Percentiles rank a stretch among this genome's conserved stretches.
Evolutionary conservation across 805 yeast species (phyloP).

Genomic region (Candida xyloterini): DNA sequence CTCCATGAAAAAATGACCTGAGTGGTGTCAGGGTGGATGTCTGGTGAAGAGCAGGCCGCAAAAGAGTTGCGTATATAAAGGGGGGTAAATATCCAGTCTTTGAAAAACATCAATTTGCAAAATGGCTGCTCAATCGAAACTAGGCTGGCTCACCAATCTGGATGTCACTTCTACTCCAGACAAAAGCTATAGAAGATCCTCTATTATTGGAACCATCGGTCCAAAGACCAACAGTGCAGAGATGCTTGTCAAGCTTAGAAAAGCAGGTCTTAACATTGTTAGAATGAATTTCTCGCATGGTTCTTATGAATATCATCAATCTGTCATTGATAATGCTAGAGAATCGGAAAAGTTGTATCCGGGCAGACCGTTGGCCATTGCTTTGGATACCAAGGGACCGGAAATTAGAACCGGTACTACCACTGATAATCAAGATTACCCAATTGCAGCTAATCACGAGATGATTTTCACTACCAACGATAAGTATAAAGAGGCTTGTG

Average conservation of each 20-base stretch:
- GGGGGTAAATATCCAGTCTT: conserved; percentile 1
- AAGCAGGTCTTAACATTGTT: conserved; percentile 96
- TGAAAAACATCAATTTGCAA: conserved; percentile 2
- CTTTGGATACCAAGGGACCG: conserved; percentile 98
- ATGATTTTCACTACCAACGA: conserved; percentile 93
- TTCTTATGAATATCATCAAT: conserved; percentile 94
- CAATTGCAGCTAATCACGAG: conserved; percentile 81
- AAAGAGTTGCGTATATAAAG: conserved; percentile 6
- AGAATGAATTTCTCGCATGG: conserved; percentile 99
- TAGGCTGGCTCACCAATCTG: conserved; percentile 82
- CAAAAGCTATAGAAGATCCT: conserved; percentile 82
- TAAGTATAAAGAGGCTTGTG: conserved; percentile 64
- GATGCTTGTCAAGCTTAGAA: conserved; percentile 79
- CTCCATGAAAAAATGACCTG: conserved; percentile 10
- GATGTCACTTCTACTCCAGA: conserved; percentile 74
- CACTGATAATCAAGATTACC: conserved; percentile 70
- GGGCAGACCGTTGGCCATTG: conserved; percentile 98
- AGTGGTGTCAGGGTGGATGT: conserved; percentile 10
- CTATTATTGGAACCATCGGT: conserved; percentile 98
- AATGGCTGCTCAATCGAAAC: conserved; percentile 38
- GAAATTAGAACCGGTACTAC: conserved; percentile 99
- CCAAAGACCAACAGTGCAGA: conserved; percentile 95
- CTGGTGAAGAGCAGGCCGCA: conserved; percentile 2
- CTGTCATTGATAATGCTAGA: conserved; percentile 94
- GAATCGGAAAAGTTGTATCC: conserved; percentile 85